Percentiles rank a stretch among this genome's conserved stretches.
phyloP scores from a whole-genome alignment of 768 basidiomycete genomes.

The Cytidiella melzeri region DNA sequence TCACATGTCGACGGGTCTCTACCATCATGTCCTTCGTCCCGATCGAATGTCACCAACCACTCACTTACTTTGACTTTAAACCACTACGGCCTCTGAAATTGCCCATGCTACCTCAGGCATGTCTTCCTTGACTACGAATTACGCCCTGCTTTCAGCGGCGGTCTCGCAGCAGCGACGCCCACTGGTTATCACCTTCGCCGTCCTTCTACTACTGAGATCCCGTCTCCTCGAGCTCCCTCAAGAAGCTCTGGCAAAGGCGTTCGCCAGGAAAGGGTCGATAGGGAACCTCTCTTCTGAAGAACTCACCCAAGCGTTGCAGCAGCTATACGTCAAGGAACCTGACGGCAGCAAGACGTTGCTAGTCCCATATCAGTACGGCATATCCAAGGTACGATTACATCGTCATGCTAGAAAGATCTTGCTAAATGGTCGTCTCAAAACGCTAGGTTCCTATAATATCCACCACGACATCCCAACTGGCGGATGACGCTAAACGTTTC shows the following conservation, averaged over 20 bases:
- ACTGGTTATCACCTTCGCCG: neutral
- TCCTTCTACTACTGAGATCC: slow-evolving; percentile 7
- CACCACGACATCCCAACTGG: slow-evolving; percentile 44
- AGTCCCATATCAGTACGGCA: slow-evolving; percentile 55
- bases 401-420: neutral
- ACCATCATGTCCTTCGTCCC: no score
- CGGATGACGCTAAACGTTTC: slow-evolving; percentile 51
- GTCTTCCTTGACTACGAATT: no score
- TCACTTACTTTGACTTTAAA: no score
- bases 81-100: no score
- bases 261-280: neutral
- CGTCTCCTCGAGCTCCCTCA: slow-evolving; percentile 7
- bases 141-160: neutral
- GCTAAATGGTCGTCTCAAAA: neutral
- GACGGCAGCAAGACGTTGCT: slow-evolving; percentile 60
- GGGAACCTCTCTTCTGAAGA: slow-evolving; percentile 28
- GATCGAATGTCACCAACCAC: no score
- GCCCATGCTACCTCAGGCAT: no score
- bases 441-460: slow-evolving; percentile 43
- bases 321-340: slow-evolving; percentile 53
- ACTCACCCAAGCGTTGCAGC: slow-evolving; percentile 44
- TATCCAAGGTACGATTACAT: slow-evolving; percentile 52
- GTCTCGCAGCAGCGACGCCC: slow-evolving; percentile 3
- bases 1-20: no score
- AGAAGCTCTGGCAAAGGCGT: neutral